Evolutionary conservation across 1,139 yeast genomes (phyloP).

Genomic region (Yamadazyma conglobata): DNA sequence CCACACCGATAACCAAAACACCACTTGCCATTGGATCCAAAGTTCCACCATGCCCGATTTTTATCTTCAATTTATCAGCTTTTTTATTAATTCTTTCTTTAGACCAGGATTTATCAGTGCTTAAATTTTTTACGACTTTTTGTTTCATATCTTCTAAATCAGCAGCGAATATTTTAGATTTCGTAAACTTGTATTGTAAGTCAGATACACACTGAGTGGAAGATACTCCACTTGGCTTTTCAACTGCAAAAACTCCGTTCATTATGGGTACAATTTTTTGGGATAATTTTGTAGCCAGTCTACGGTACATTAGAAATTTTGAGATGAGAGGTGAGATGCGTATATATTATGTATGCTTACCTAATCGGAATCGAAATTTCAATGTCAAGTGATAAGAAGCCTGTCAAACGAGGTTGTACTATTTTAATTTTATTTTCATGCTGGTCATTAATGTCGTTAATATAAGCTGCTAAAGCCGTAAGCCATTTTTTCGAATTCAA

Average conservation of each 20-base stretch:
- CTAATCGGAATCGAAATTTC: constrained; percentile 3
- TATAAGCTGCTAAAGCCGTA: constrained; percentile 42
- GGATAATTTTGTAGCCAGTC: constrained; percentile 1
- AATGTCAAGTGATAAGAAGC: constrained; percentile 47
- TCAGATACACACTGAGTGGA: constrained; percentile 70
- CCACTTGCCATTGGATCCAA: constrained; percentile 95
- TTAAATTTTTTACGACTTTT: constrained; percentile 32
- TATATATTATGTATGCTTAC: not conserved
- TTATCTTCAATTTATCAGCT: constrained; percentile 56
- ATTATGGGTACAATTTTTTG: constrained; percentile 25
- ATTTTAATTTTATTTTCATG: constrained; percentile 27
- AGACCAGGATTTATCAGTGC: constrained; percentile 46
- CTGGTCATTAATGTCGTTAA: constrained; percentile 38
- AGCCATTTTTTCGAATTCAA: constrained; percentile 24
- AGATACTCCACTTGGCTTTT: constrained; percentile 83
- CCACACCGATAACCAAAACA: constrained; percentile 85
- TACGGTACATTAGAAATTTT: no score
- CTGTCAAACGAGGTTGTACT: constrained; percentile 55
- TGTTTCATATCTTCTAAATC: constrained; percentile 45
- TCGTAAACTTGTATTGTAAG: constrained; percentile 60
- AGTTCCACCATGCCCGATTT: constrained; percentile 98
- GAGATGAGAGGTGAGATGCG: no score
- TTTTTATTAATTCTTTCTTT: constrained; percentile 43
- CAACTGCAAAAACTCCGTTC: constrained; percentile 93
- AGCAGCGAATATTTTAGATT: constrained; percentile 54